Evolutionary conservation across 1,284 basidiomycete genomes (phyloP).

Genomic region (Laetiporus sulphureus): DNA sequence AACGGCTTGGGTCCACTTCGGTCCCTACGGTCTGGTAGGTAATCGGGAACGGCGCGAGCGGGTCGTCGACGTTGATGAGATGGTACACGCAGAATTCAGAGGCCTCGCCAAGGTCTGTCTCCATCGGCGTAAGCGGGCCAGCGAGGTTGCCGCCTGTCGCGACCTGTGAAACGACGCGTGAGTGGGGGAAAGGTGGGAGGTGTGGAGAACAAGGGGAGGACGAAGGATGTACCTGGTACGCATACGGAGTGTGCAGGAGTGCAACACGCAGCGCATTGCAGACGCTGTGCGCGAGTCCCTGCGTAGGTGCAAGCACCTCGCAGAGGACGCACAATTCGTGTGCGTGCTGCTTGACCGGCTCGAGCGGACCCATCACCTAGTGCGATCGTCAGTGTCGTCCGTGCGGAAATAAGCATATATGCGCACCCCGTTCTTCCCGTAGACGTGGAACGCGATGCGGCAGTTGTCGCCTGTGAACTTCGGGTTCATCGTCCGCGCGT

Average conservation of each 20-base stretch:
- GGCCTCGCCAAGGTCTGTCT: slow-evolving; percentile 2
- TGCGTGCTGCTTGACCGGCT: slow-evolving; percentile 2
- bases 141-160: slow-evolving; percentile 5
- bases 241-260: slow-evolving; percentile 2
- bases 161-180: neutral
- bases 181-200: no score
- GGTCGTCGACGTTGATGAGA: slow-evolving; percentile 4
- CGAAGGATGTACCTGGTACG: slow-evolving; percentile 1
- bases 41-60: slow-evolving; percentile 4
- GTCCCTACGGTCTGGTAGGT: neutral
- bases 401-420: neutral
- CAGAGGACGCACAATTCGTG: slow-evolving; percentile 3
- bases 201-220: no score
- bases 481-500: slow-evolving; percentile 1
- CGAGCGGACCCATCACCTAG: slow-evolving; percentile 5
- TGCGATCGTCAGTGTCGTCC: neutral
- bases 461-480: slow-evolving; percentile 2
- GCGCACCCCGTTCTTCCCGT: slow-evolving; percentile 6
- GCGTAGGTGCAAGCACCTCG: slow-evolving; percentile 7
- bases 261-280: slow-evolving; percentile 6
- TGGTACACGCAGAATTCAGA: slow-evolving; percentile 6
- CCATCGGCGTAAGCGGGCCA: slow-evolving; percentile 2
- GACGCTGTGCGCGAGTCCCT: slow-evolving; percentile 4
- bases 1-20: neutral
- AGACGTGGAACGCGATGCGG: slow-evolving; percentile 5